Conservation (phyloP, 2,329 filamentous ascomycete species). For the Aspergillus sp. region DNA sequence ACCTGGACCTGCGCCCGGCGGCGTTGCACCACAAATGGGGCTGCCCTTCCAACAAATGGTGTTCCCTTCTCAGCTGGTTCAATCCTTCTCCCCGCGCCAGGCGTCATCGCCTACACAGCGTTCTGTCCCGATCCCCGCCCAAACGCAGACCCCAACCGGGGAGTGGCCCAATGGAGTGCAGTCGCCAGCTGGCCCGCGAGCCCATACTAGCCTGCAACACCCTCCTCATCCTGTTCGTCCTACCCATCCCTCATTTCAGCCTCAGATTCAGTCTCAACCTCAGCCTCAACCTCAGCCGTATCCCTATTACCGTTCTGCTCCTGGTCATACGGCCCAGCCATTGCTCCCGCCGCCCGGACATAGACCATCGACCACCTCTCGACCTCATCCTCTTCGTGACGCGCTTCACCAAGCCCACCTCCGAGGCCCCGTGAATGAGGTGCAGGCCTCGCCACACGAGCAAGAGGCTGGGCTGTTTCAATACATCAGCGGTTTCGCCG, state of each 20-base stretch:
- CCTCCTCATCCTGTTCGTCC: background rate
- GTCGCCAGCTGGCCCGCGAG: background rate
- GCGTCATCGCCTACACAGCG: background rate
- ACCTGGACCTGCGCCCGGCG: background rate
- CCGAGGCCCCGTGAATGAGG: slow-evolving; percentile 50
- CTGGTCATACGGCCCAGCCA: background rate
- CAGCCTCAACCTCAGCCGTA: too few species aligned
- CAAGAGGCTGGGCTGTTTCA: slow-evolving; percentile 35
- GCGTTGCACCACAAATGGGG: background rate
- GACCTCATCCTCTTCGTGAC: slow-evolving; percentile 46
- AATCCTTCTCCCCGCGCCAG: background rate
- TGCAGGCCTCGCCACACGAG: slow-evolving; percentile 22
- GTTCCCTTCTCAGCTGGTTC: background rate
- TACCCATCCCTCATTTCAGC: background rate
- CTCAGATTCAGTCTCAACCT: too few species aligned
- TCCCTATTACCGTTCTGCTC: background rate
- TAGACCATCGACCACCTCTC: slow-evolving; percentile 36
- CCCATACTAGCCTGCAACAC: background rate
- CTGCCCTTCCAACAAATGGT: background rate
- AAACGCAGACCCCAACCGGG: background rate
- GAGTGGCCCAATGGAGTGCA: background rate
- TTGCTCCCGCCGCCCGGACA: slow-evolving; percentile 39
- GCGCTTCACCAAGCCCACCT: slow-evolving; percentile 62
- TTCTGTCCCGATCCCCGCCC: background rate
- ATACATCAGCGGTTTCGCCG: slow-evolving; percentile 33